A percentile compares a stretch with the other conserved stretches of the same genome.
phyloP scores from a whole-genome alignment of 2,329 filamentous ascomycete species.

The Coniochaeta hoffmannii region DNA sequence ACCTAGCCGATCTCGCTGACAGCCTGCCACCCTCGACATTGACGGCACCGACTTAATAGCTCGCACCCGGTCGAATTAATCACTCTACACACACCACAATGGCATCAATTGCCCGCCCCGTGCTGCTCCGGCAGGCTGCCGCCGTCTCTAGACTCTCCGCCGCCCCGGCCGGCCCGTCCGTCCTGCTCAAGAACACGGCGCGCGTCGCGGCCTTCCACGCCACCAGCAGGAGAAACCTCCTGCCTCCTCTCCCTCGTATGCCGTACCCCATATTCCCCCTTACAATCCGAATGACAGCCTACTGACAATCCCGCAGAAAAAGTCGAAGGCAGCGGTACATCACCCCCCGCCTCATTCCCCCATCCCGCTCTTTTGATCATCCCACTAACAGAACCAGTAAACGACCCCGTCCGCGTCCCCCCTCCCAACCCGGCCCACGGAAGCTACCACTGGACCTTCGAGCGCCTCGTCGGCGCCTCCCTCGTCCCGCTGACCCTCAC shows the following conservation, averaged over 20 bases:
- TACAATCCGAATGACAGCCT: slow-evolving; percentile 31
- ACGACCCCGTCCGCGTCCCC: slow-evolving; percentile 76
- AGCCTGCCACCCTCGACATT: slow-evolving; percentile 8
- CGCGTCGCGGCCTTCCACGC: slow-evolving; percentile 81
- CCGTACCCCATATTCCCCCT: slow-evolving; percentile 16
- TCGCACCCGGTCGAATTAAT: slow-evolving; percentile 11
- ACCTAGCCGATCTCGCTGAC: not conserved
- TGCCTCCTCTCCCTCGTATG: slow-evolving; percentile 82
- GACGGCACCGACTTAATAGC: not conserved
- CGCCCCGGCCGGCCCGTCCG: slow-evolving; percentile 18
- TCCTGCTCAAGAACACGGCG: slow-evolving; percentile 28
- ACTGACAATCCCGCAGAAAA: slow-evolving; percentile 44
- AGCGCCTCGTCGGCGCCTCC: slow-evolving; percentile 73
- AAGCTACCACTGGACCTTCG: slow-evolving; percentile 98
- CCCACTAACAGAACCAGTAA: slow-evolving; percentile 47
- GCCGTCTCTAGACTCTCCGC: slow-evolving; percentile 12
- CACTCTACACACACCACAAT: slow-evolving; percentile 20
- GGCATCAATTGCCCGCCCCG: slow-evolving; percentile 49
- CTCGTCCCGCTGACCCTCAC: slow-evolving; percentile 82
- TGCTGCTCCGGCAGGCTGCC: slow-evolving; percentile 45
- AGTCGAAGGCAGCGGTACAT: slow-evolving; percentile 65
- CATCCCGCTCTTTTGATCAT: slow-evolving; percentile 5
- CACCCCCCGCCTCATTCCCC: slow-evolving; percentile 2
- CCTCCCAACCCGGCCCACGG: slow-evolving; percentile 70
- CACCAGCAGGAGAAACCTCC: slow-evolving; percentile 64